These are phyloP conservation scores for Gypsophila paniculata DNA, from an alignment of 179 eudicot genomes.

Conservation along the genomic window DNA sequence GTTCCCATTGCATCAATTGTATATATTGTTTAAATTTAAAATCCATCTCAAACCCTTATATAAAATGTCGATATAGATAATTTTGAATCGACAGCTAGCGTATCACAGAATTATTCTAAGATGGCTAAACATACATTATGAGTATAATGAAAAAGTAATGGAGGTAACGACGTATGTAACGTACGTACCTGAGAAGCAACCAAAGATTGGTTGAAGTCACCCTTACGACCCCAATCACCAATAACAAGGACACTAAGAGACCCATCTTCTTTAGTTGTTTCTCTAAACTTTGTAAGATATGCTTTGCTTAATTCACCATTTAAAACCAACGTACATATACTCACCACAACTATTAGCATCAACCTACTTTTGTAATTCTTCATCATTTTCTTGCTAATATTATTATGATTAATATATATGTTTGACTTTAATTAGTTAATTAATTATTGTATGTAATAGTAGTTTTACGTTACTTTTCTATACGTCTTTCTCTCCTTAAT, in stretches of 20 bases:
- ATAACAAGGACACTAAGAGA: conserved; percentile 55
- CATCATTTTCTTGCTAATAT: no score
- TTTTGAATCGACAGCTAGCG: no score
- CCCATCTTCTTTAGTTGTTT: conserved; percentile 41
- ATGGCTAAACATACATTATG: no score
- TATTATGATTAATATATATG: no score
- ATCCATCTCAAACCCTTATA: no score
- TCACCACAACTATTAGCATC: background rate
- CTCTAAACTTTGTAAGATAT: conserved; percentile 43
- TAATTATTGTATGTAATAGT: no score
- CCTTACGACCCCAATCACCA: conserved; percentile 82
- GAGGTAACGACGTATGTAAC: background rate
- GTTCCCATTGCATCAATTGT: no score
- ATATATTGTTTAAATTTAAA: no score
- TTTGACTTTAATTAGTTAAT: no score
- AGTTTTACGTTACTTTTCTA: no score
- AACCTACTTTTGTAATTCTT: background rate
- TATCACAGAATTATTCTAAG: no score
- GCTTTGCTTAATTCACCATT: conserved; percentile 19
- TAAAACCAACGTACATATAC: conserved; percentile 3
- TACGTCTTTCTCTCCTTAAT: background rate
- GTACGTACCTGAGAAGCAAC: conserved; percentile 49
- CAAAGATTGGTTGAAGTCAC: conserved; percentile 51
- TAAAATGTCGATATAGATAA: no score
- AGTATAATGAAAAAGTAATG: background rate